Evolutionary conservation across 169 alveolate species (phyloP).

Genomic region (Cryptosporidium canis): DNA sequence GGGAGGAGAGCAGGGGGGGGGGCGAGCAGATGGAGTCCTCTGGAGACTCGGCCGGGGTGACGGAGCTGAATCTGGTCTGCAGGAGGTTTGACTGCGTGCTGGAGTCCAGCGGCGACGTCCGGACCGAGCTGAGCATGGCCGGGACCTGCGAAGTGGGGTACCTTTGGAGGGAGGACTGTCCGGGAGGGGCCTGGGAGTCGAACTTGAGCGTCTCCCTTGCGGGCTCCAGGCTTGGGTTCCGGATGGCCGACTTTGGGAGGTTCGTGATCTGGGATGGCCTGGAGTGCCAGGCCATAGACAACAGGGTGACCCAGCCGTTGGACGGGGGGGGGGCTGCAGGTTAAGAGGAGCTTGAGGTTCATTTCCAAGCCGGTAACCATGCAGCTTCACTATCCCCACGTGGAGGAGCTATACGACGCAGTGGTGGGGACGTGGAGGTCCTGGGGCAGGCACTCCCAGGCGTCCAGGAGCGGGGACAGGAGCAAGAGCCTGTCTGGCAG

Average conservation of each 20-base stretch:
- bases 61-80: neutral
- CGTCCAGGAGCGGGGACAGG: neutral
- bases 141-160: neutral
- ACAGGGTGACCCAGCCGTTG: neutral
- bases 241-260: neutral
- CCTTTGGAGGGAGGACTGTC: neutral
- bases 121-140: neutral
- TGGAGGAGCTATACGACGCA: neutral
- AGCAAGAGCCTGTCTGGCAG: neutral
- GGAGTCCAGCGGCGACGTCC: neutral
- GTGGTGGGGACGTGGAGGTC: neutral
- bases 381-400: slow-evolving; percentile 5
- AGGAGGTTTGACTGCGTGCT: neutral
- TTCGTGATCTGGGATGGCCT: slow-evolving; percentile 15
- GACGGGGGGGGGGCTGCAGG: neutral
- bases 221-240: neutral
- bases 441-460: neutral
- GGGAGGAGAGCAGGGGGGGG: neutral
- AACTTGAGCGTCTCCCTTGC: neutral
- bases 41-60: neutral
- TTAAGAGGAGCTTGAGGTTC: slow-evolving; percentile 5
- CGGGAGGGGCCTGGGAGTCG: neutral
- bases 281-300: slow-evolving; percentile 22
- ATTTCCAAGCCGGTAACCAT: slow-evolving; percentile 4
- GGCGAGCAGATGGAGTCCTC: neutral